Percentiles rank a stretch among this genome's conserved stretches.
Conservation (phyloP, 2,329 filamentous ascomycete species). For the Camillea tinctor region DNA sequence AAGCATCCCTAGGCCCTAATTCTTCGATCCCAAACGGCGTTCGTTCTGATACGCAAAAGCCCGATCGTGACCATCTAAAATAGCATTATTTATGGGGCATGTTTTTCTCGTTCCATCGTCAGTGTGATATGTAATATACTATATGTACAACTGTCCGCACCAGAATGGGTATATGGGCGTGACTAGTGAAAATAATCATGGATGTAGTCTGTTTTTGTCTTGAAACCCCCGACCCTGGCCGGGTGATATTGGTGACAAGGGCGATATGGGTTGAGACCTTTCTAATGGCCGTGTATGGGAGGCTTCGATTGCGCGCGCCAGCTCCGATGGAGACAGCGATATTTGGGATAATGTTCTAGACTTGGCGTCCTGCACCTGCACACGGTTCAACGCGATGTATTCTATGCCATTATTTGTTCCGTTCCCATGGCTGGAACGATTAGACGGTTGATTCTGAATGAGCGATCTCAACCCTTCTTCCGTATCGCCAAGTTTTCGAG, state of each 20-base stretch:
- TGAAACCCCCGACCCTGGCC: not conserved
- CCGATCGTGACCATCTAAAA: not conserved
- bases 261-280: not conserved
- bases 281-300: not conserved
- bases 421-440: not conserved
- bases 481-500: not conserved
- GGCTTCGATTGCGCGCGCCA: not conserved
- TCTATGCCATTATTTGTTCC: not conserved
- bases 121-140: not conserved
- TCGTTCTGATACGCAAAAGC: not conserved
- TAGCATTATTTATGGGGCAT: not conserved
- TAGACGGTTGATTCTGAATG: not conserved
- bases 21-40: not conserved
- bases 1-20: not conserved
- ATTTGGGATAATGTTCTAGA: not conserved
- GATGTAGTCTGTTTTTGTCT: not conserved
- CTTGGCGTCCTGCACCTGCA: not conserved
- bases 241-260: no score
- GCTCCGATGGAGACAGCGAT: not conserved
- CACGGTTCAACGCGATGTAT: not conserved
- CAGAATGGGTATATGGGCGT: not conserved
- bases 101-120: not conserved
- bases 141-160: not conserved
- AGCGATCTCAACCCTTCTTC: not conserved
- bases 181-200: not conserved